These are phyloP conservation scores for Tylopilus orsonianus DNA, from an alignment of 1,284 basidiomycete species.

Conservation along the genomic window DNA sequence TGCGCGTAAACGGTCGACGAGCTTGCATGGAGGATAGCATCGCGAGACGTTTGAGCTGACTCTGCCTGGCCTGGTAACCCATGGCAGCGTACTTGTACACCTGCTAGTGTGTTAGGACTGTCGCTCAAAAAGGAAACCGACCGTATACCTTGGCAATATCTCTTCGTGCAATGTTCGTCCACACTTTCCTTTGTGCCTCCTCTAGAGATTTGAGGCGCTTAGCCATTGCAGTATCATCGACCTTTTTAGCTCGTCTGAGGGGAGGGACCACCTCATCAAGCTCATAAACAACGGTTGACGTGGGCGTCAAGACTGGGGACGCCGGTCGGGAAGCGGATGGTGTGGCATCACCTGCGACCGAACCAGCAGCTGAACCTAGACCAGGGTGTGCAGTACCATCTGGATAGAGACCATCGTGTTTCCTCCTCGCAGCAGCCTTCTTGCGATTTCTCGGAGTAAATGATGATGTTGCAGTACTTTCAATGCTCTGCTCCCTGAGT, in stretches of 20 bases:
- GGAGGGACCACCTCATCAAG: slow-evolving; percentile 67
- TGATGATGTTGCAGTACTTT: slow-evolving; percentile 37
- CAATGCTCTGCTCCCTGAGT: slow-evolving; percentile 44
- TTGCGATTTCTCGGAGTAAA: slow-evolving; percentile 42
- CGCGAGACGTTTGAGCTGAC: slow-evolving; percentile 77
- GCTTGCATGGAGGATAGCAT: slow-evolving; percentile 77
- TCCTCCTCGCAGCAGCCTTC: slow-evolving; percentile 43
- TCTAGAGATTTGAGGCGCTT: slow-evolving; percentile 77
- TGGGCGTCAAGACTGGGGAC: slow-evolving; percentile 57
- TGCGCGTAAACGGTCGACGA: slow-evolving; percentile 78
- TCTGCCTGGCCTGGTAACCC: slow-evolving; percentile 62
- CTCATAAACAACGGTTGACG: slow-evolving; percentile 64
- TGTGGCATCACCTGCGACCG: slow-evolving; percentile 55
- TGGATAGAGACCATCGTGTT: slow-evolving; percentile 42
- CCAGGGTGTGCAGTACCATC: slow-evolving; percentile 51
- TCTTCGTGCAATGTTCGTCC: slow-evolving; percentile 79
- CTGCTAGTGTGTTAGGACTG: slow-evolving; percentile 40
- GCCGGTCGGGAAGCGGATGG: slow-evolving; percentile 57
- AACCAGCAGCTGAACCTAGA: slow-evolving; percentile 53
- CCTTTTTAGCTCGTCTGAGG: slow-evolving; percentile 70
- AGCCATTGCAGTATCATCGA: slow-evolving; percentile 67
- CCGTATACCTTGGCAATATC: slow-evolving; percentile 75
- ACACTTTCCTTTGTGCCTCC: slow-evolving; percentile 83
- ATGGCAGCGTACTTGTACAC: slow-evolving; percentile 77
- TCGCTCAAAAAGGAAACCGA: background rate